Evolutionary conservation across 23 red algal genomes (phyloP).

Genomic region (Gracilariopsis chorda): DNA sequence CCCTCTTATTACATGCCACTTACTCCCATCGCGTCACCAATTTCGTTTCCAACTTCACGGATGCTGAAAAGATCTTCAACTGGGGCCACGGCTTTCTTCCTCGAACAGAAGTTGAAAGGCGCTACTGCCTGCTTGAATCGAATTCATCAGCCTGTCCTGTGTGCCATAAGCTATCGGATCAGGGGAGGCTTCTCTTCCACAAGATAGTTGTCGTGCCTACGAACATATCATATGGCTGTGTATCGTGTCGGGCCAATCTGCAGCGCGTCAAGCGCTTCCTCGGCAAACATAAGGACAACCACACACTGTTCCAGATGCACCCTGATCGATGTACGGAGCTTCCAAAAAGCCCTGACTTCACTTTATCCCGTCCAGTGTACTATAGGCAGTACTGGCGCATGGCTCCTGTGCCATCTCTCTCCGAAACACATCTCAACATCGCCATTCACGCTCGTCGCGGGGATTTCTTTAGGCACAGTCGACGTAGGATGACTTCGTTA

Average conservation of each 20-base stretch:
- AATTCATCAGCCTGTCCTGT: background rate
- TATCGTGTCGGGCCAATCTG: background rate
- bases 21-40: conserved; percentile 9
- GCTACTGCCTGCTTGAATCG: background rate
- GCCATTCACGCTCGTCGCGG: conserved; percentile 23
- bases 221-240: conserved; percentile 24
- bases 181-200: background rate
- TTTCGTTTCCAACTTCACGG: background rate
- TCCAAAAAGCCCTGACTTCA: conserved; percentile 39
- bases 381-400: conserved; percentile 31
- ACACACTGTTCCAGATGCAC: conserved; percentile 47
- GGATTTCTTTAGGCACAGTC: background rate
- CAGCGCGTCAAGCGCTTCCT: conserved; percentile 4
- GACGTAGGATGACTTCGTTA: conserved; percentile 12
- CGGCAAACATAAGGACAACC: background rate
- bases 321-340: background rate
- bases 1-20: background rate
- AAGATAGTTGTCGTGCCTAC: background rate
- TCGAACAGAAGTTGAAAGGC: background rate
- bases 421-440: conserved; percentile 27
- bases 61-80: background rate
- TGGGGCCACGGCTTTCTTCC: conserved; percentile 19
- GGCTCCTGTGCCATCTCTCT: background rate
- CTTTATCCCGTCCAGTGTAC: conserved; percentile 1
- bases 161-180: background rate